These are phyloP conservation scores for Beauveria sp. DNA, from an alignment of 2,329 filamentous ascomycete genomes.

Conservation along the genomic window DNA sequence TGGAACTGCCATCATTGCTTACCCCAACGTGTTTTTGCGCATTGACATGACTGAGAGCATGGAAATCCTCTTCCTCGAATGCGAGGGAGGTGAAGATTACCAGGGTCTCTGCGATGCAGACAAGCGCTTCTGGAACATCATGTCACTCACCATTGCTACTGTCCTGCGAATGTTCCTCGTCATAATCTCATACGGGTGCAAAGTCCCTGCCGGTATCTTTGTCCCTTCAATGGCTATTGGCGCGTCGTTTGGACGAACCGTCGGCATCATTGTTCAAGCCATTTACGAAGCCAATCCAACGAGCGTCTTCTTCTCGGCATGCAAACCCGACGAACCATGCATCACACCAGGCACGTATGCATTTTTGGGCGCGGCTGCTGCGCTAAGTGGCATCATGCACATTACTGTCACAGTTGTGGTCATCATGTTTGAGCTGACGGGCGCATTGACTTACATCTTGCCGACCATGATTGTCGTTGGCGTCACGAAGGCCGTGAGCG, in stretches of 20 bases:
- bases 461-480: conserved; percentile 99
- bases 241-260: conserved; percentile 82
- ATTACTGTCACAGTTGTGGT: conserved; percentile 94
- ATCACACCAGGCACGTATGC: conserved; percentile 98
- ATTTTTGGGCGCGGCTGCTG: conserved; percentile 85
- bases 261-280: conserved; percentile 91
- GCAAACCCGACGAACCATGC: conserved; percentile 84
- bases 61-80: conserved; percentile 95
- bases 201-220: conserved; percentile 95
- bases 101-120: conserved; percentile 77
- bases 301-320: conserved; percentile 80
- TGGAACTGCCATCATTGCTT: conserved; percentile 85
- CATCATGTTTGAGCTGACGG: conserved; percentile 98
- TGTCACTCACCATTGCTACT: conserved; percentile 73
- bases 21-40: conserved; percentile 87
- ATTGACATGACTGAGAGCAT: conserved; percentile 99
- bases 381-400: conserved; percentile 95
- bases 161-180: conserved; percentile 75
- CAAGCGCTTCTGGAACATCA: conserved; percentile 69
- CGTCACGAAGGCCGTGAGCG: conserved; percentile 87
- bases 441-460: conserved; percentile 92
- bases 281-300: conserved; percentile 77
- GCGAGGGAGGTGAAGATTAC: conserved; percentile 81
- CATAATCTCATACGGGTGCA: conserved; percentile 94
- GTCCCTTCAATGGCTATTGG: conserved; percentile 97